A percentile compares a stretch with the other conserved stretches of the same genome.
Conservation (phyloP, 139 green algal species). For the Chlorella vulgaris region DNA sequence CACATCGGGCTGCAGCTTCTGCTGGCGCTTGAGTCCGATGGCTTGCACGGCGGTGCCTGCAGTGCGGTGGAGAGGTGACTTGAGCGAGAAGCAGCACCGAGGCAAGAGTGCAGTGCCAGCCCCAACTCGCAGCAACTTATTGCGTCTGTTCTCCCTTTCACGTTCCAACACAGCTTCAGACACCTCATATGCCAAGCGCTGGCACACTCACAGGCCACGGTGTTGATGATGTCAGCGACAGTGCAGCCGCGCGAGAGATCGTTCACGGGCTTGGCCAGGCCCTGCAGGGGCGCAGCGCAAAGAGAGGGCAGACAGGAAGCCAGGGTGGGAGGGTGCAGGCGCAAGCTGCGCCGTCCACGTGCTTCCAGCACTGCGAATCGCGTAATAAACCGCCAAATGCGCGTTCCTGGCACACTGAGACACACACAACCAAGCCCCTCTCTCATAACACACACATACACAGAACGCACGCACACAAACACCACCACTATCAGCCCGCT, state of each 20-base stretch:
- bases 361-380: too few species aligned
- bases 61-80: neutral
- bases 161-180: too few species aligned
- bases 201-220: conserved; percentile 65
- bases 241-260: conserved; percentile 91
- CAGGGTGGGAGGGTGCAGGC: too few species aligned
- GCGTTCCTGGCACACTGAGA: too few species aligned
- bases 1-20: neutral
- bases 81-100: neutral
- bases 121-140: too few species aligned
- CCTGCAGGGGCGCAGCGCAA: conserved; percentile 42
- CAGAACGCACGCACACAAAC: too few species aligned
- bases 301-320: neutral
- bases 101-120: too few species aligned
- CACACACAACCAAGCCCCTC: too few species aligned
- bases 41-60: conserved; percentile 40
- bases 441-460: too few species aligned
- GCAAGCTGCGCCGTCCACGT: too few species aligned
- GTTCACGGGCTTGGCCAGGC: conserved; percentile 90
- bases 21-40: conserved; percentile 3
- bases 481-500: too few species aligned
- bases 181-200: neutral
- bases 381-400: too few species aligned
- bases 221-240: conserved; percentile 92
- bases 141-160: neutral